These are phyloP conservation scores for Leccinum obscurum DNA, from an alignment of 768 basidiomycete genomes.

Conservation along the genomic window DNA sequence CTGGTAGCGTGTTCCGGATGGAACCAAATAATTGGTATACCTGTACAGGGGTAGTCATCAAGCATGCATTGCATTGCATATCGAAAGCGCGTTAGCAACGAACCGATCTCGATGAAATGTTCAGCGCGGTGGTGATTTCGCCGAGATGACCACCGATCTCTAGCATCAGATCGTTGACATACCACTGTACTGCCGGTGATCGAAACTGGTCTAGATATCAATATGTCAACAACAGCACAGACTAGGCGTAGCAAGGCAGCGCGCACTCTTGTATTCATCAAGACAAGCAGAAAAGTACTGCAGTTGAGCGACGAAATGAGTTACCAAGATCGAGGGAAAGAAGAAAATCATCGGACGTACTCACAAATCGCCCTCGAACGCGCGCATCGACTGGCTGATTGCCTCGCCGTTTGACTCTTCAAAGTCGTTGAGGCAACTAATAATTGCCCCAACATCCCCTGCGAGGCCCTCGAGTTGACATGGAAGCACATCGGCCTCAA, in stretches of 20 bases:
- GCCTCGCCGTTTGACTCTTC: constrained; percentile 57
- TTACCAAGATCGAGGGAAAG: no score
- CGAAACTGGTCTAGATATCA: background rate
- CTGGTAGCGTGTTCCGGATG: constrained; percentile 49
- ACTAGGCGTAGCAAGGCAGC: background rate
- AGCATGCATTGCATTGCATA: background rate
- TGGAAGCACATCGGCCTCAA: constrained; percentile 49
- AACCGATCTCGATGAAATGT: constrained; percentile 54
- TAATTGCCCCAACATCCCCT: constrained; percentile 45
- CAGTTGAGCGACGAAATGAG: background rate
- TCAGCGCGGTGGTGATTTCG: constrained; percentile 45
- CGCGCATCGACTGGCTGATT: constrained; percentile 45
- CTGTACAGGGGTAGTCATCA: constrained; percentile 30
- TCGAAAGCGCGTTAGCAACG: constrained; percentile 11
- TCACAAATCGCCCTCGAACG: constrained; percentile 49
- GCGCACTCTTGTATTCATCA: constrained; percentile 43
- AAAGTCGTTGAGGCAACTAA: constrained; percentile 51
- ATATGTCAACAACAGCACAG: background rate
- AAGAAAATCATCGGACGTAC: constrained; percentile 20
- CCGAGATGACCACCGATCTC: constrained; percentile 42
- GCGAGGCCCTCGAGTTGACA: constrained; percentile 45
- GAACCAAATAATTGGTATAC: constrained; percentile 52
- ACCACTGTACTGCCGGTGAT: background rate
- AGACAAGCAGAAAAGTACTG: constrained; percentile 54
- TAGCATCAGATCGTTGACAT: background rate